phyloP scores from a whole-genome alignment of 2,329 filamentous ascomycete species.

The Aspergillus ustus region DNA sequence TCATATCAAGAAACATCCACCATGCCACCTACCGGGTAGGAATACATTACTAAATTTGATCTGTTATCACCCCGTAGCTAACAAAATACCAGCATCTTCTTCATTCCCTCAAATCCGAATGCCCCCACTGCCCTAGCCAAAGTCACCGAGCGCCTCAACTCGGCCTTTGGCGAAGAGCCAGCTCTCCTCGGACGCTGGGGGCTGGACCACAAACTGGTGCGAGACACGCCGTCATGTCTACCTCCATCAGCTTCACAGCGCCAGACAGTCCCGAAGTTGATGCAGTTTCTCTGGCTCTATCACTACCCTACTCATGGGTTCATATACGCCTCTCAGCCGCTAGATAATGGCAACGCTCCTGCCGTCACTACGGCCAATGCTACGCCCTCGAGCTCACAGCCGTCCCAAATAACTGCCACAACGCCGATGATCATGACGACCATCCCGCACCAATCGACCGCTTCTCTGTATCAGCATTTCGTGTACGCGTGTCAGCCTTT shows the following conservation, averaged over 20 bases:
- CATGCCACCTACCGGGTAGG: conserved; percentile 45
- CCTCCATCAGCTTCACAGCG: conserved; percentile 39
- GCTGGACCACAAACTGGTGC: conserved; percentile 49
- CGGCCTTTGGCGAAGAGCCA: conserved; percentile 40
- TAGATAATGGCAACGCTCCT: conserved; percentile 17
- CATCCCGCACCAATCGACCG: conserved; percentile 39
- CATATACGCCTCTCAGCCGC: conserved; percentile 44
- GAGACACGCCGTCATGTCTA: conserved; percentile 48
- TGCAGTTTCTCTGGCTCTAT: conserved; percentile 49
- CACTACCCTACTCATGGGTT: conserved; percentile 47
- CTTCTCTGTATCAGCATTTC: conserved; percentile 46
- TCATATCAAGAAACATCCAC: conserved; percentile 5
- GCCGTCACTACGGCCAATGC: conserved; percentile 12
- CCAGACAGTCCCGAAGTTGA: conserved; percentile 40
- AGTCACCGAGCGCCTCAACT: conserved; percentile 45
- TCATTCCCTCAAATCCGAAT: conserved; percentile 48
- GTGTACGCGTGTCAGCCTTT: conserved; percentile 47
- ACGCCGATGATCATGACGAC: conserved; percentile 45
- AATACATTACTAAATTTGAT: not conserved
- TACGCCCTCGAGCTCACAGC: conserved; percentile 7
- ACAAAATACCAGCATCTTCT: conserved; percentile 43
- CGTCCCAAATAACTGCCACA: conserved; percentile 7
- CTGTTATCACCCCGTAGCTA: conserved; percentile 6
- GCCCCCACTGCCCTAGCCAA: conserved; percentile 39
- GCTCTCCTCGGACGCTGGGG: conserved; percentile 44